A percentile compares a stretch with the other conserved stretches of the same genome.
These are phyloP conservation scores for Aspergillus hancockii DNA, from an alignment of 495 filamentous ascomycete species.

Conservation along the genomic window DNA sequence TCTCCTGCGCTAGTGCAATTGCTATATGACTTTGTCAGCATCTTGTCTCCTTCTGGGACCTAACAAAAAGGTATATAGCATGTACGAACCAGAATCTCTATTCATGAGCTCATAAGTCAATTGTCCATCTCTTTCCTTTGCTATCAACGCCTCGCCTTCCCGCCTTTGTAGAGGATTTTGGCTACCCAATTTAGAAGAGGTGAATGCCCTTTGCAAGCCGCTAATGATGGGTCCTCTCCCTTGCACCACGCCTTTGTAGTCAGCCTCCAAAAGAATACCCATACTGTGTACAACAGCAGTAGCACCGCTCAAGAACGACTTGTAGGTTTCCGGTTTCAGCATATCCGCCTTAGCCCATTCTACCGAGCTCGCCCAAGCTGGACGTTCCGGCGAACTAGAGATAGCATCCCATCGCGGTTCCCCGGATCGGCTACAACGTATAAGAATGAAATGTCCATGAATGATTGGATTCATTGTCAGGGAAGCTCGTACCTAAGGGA, in stretches of 20 bases:
- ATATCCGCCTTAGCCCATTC: constrained; percentile 88
- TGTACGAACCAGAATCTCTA: constrained; percentile 67
- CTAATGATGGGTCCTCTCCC: constrained; percentile 75
- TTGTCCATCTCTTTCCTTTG: constrained; percentile 69
- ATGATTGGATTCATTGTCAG: background rate
- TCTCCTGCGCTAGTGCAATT: constrained; percentile 83
- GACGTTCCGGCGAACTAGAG: constrained; percentile 69
- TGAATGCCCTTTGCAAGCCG: constrained; percentile 77
- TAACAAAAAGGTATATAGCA: background rate
- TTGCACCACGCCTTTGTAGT: constrained; percentile 90
- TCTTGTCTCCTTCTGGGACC: constrained; percentile 20
- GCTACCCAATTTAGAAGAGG: constrained; percentile 60
- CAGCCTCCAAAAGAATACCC: constrained; percentile 96
- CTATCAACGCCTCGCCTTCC: constrained; percentile 58
- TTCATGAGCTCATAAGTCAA: constrained; percentile 99
- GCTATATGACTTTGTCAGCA: constrained; percentile 28
- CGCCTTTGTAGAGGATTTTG: constrained; percentile 65
- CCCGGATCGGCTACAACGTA: constrained; percentile 71
- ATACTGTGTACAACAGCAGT: constrained; percentile 88
- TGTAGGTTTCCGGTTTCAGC: constrained; percentile 76
- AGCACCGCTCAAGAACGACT: constrained; percentile 66
- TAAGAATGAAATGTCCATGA: constrained; percentile 14
- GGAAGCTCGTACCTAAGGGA: constrained; percentile 71
- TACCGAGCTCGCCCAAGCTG: constrained; percentile 78
- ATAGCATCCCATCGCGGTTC: constrained; percentile 80